phyloP scores from a whole-genome alignment of 805 yeast species.

The Starmera caribaea region DNA sequence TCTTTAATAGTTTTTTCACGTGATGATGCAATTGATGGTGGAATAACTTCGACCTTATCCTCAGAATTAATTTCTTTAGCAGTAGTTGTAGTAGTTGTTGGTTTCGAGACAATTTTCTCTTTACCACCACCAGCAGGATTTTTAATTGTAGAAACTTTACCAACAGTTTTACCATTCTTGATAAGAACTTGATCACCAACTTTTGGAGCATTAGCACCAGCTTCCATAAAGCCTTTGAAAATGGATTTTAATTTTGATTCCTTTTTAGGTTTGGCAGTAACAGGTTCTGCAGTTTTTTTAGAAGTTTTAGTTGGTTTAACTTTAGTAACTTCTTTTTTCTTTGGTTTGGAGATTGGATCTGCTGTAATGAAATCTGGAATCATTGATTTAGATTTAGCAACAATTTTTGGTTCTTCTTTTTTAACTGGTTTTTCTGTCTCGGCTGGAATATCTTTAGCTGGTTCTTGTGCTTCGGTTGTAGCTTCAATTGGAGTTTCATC shows the following conservation, averaged over 20 bases:
- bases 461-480: background rate
- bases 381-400: conserved; percentile 1
- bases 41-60: background rate
- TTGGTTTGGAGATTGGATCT: background rate
- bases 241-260: background rate
- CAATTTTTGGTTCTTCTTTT: conserved; percentile 4
- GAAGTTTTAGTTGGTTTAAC: background rate
- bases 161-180: background rate
- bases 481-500: background rate
- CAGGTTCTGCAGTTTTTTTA: background rate
- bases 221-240: background rate
- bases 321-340: background rate
- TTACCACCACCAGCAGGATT: background rate
- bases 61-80: background rate
- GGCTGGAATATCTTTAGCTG: background rate
- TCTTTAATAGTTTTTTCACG: conserved; percentile 12
- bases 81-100: background rate
- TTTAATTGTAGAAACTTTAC: background rate
- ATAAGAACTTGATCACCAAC: background rate
- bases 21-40: background rate
- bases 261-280: background rate
- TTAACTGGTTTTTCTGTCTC: conserved; percentile 1
- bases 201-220: conserved; percentile 1
- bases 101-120: too few species aligned
- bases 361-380: background rate